These are phyloP conservation scores for Penstemon newberryi DNA, from an alignment of 257 asterid genomes.

Conservation along the genomic window DNA sequence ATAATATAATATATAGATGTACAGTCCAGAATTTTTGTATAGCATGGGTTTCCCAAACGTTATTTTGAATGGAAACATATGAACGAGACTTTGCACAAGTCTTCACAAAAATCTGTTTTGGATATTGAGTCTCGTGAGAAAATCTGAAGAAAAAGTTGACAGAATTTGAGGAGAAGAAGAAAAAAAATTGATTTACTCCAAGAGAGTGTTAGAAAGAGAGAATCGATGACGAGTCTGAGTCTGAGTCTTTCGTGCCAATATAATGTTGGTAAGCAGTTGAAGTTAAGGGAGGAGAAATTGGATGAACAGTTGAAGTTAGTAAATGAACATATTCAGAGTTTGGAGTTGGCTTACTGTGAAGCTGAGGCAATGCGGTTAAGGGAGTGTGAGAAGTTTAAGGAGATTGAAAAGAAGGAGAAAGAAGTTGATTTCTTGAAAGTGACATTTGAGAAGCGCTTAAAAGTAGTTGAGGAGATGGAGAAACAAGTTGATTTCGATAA, in stretches of 20 bases:
- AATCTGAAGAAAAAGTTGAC: neutral
- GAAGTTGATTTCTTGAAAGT: neutral
- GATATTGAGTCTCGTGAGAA: slow-evolving; percentile 34
- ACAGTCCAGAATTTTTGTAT: too few species aligned
- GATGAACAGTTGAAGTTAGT: slow-evolving; percentile 35
- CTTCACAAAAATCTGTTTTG: slow-evolving; percentile 22
- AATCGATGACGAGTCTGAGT: neutral
- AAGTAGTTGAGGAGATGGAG: slow-evolving; percentile 35
- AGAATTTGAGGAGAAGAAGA: neutral
- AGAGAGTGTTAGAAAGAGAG: slow-evolving; percentile 28
- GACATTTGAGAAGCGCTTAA: slow-evolving; percentile 2
- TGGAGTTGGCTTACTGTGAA: slow-evolving; percentile 30
- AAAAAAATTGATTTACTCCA: neutral
- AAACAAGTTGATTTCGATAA: slow-evolving; percentile 11
- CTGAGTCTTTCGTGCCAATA: neutral
- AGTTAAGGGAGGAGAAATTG: slow-evolving; percentile 35
- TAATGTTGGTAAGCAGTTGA: neutral
- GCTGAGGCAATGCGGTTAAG: slow-evolving; percentile 15
- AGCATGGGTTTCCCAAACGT: too few species aligned
- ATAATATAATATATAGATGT: too few species aligned
- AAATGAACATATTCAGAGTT: slow-evolving; percentile 28
- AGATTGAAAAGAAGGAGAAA: slow-evolving; percentile 13
- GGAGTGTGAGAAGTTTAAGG: slow-evolving; percentile 25
- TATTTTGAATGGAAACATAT: slow-evolving; percentile 28
- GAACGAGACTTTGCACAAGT: slow-evolving; percentile 30